These are phyloP conservation scores for Scutellaria barbata DNA, from an alignment of 257 asterid genomes.

Conservation along the genomic window DNA sequence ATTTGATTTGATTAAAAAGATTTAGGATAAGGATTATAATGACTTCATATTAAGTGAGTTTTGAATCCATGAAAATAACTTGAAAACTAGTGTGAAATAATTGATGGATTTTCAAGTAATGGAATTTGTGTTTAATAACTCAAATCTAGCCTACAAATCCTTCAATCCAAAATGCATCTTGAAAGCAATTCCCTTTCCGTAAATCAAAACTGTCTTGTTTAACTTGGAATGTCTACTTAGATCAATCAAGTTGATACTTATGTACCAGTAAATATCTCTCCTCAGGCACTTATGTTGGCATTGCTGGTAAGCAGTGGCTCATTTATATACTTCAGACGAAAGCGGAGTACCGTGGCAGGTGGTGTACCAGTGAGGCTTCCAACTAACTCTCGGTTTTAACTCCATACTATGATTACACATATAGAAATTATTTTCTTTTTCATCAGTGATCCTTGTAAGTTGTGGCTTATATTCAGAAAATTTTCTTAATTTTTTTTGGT, in stretches of 20 bases:
- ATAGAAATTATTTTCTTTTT: constrained; percentile 9
- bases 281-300: constrained; percentile 67
- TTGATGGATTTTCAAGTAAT: too few species aligned
- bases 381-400: constrained; percentile 69
- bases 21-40: too few species aligned
- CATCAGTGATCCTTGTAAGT: constrained; percentile 27
- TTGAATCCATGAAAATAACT: too few species aligned
- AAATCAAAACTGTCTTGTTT: neutral
- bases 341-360: constrained; percentile 51
- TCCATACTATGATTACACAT: neutral
- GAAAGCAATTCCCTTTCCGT: neutral
- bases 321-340: constrained; percentile 67
- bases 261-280: constrained; percentile 1
- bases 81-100: too few species aligned
- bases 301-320: constrained; percentile 81
- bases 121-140: too few species aligned
- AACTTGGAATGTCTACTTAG: neutral
- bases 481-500: neutral
- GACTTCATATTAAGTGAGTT: too few species aligned
- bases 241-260: constrained; percentile 6
- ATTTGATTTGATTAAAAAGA: too few species aligned
- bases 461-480: constrained; percentile 32
- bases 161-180: neutral
- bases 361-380: constrained; percentile 71
- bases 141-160: too few species aligned